A percentile compares a stretch with the other conserved stretches of the same genome.
These are phyloP conservation scores for Monilinia aucupariae DNA, from an alignment of 2,329 filamentous ascomycete species.

Conservation along the genomic window DNA sequence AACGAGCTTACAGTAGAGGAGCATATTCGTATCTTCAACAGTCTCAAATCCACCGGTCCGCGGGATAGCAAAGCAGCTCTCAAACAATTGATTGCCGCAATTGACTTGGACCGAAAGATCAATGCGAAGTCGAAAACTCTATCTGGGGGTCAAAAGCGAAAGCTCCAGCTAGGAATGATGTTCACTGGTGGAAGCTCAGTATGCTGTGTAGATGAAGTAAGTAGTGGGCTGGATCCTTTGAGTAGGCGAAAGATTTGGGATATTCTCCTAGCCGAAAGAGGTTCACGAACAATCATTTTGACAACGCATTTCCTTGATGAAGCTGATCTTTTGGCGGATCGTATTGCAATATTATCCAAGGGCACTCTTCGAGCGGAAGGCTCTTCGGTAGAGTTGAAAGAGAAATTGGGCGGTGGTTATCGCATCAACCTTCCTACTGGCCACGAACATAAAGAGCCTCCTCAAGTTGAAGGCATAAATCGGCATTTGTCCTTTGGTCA, in stretches of 20 bases:
- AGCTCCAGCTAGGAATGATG: constrained; percentile 92
- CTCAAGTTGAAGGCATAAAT: constrained; percentile 49
- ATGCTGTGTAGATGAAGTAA: constrained; percentile 89
- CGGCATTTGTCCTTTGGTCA: constrained; percentile 62
- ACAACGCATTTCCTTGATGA: constrained; percentile 95
- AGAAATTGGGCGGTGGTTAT: constrained; percentile 77
- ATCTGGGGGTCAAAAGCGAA: constrained; percentile 87
- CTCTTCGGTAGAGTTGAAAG: constrained; percentile 80
- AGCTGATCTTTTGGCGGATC: constrained; percentile 81
- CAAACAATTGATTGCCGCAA: constrained; percentile 56
- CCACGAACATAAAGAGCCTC: constrained; percentile 42
- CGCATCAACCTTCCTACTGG: constrained; percentile 67
- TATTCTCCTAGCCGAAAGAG: constrained; percentile 79
- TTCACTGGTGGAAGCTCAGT: constrained; percentile 82
- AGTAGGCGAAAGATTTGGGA: constrained; percentile 90
- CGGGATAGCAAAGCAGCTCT: constrained; percentile 55
- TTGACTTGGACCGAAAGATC: constrained; percentile 72
- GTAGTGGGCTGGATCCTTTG: constrained; percentile 79
- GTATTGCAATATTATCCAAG: constrained; percentile 82
- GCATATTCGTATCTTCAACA: constrained; percentile 79
- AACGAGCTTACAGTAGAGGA: constrained; percentile 80
- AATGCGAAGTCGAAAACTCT: constrained; percentile 69
- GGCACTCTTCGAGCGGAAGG: constrained; percentile 76
- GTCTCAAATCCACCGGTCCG: constrained; percentile 61
- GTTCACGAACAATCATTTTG: constrained; percentile 73